Evolutionary conservation across 1,284 basidiomycete genomes (phyloP).

Genomic region (Ganoderma meredithae): DNA sequence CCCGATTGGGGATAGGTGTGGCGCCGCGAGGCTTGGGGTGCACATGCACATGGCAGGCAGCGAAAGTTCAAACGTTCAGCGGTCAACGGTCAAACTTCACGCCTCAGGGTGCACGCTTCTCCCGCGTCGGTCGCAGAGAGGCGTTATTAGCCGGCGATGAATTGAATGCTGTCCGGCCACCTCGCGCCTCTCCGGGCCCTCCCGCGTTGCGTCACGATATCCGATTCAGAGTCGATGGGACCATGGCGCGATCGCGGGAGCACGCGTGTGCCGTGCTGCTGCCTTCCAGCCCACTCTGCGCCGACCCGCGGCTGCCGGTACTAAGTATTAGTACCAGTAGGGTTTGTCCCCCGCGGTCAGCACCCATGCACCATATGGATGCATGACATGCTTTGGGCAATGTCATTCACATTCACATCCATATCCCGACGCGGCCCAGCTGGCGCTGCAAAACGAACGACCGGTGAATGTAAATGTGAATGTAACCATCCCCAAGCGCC

Average conservation of each 20-base stretch:
- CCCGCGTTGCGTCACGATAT: background rate
- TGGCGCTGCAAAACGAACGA: background rate
- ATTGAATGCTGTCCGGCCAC: background rate
- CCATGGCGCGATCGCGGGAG: background rate
- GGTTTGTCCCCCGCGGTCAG: too few relatives aligned
- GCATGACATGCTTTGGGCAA: background rate
- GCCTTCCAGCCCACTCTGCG: background rate
- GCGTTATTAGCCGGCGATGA: conserved; percentile 1
- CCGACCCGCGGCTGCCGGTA: background rate
- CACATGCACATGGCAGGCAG: too few relatives aligned
- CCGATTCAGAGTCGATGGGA: too few relatives aligned
- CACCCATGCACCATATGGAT: background rate
- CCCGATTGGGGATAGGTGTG: too few relatives aligned
- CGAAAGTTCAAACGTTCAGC: too few relatives aligned
- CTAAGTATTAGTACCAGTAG: too few relatives aligned
- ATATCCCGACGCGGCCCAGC: background rate
- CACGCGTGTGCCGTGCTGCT: background rate
- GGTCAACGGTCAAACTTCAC: too few relatives aligned
- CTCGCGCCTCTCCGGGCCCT: background rate
- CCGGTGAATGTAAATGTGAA: background rate
- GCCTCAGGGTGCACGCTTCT: conserved; percentile 2
- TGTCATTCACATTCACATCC: background rate
- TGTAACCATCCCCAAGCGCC: background rate
- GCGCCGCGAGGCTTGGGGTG: too few relatives aligned
- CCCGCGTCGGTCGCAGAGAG: conserved; percentile 7